These are phyloP conservation scores for Mytilinidion resinicola DNA, from an alignment of 495 filamentous ascomycete genomes.

Conservation along the genomic window DNA sequence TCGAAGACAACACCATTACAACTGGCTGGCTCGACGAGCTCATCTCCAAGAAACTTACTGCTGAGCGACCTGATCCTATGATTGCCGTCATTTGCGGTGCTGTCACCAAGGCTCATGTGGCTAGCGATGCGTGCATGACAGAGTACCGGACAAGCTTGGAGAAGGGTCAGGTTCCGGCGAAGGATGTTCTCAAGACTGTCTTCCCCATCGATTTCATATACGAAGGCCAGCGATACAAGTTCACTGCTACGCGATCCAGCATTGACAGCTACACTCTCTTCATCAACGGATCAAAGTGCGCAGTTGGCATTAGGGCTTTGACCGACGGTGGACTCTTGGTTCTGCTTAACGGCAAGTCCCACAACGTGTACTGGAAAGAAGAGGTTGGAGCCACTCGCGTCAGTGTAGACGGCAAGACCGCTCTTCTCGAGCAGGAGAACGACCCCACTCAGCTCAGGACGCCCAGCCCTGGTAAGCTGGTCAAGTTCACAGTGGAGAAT, in stretches of 20 bases:
- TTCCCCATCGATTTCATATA: constrained; percentile 99
- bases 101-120: constrained; percentile 88
- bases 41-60: constrained; percentile 94
- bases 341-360: constrained; percentile 79
- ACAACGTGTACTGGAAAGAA: constrained; percentile 99
- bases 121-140: constrained; percentile 76
- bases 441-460: constrained; percentile 95
- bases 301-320: constrained; percentile 84
- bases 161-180: constrained; percentile 93
- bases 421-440: constrained; percentile 96
- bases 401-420: constrained; percentile 96
- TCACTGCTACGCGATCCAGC: constrained; percentile 91
- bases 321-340: constrained; percentile 93
- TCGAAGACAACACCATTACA: constrained; percentile 98
- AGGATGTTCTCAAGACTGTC: constrained; percentile 94
- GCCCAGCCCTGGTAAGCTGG: constrained; percentile 93
- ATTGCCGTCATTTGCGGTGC: constrained; percentile 90
- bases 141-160: constrained; percentile 88
- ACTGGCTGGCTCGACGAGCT: constrained; percentile 99
- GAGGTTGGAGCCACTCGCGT: constrained; percentile 92
- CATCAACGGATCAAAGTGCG: constrained; percentile 97
- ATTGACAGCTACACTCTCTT: constrained; percentile 95
- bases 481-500: constrained; percentile 96
- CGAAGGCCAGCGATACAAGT: constrained; percentile 92
- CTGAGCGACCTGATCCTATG: constrained; percentile 87